phyloP scores from a whole-genome alignment of 139 green algal species.

The Chlorella sp. region DNA sequence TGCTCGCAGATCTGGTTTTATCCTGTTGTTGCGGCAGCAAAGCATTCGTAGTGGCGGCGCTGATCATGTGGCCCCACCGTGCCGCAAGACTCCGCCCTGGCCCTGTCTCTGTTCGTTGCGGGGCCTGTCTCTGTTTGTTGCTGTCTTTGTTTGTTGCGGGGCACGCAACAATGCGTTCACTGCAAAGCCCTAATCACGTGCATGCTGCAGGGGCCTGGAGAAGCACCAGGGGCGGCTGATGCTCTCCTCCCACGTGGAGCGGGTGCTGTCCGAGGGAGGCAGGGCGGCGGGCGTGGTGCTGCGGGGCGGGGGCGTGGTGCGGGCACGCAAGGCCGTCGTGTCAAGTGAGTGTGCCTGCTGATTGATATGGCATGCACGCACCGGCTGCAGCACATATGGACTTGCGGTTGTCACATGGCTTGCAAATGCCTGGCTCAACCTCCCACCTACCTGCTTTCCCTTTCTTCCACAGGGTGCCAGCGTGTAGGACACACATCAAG shows the following conservation, averaged over 20 bases:
- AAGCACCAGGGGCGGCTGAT: constrained; percentile 77
- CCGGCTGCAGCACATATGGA: not conserved
- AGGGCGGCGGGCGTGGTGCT: constrained; percentile 43
- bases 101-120: no score
- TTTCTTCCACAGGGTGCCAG: not conserved
- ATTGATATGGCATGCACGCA: not conserved
- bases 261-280: constrained; percentile 57
- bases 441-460: no score
- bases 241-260: constrained; percentile 77
- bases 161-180: no score
- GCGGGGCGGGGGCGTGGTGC: constrained; percentile 27
- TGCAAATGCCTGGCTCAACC: no score
- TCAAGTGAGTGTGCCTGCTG: constrained; percentile 16
- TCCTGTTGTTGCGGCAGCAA: no score
- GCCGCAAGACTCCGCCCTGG: no score
- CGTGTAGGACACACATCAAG: not conserved
- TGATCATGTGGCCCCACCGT: no score
- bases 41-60: no score
- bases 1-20: no score
- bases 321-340: constrained; percentile 47
- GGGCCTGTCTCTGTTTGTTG: no score
- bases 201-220: constrained; percentile 59
- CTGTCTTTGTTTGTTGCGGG: no score
- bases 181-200: no score
- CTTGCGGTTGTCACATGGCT: not conserved